These are phyloP conservation scores for Colletotrichum chrysophilum DNA, from an alignment of 2,329 filamentous ascomycete species.

Conservation along the genomic window DNA sequence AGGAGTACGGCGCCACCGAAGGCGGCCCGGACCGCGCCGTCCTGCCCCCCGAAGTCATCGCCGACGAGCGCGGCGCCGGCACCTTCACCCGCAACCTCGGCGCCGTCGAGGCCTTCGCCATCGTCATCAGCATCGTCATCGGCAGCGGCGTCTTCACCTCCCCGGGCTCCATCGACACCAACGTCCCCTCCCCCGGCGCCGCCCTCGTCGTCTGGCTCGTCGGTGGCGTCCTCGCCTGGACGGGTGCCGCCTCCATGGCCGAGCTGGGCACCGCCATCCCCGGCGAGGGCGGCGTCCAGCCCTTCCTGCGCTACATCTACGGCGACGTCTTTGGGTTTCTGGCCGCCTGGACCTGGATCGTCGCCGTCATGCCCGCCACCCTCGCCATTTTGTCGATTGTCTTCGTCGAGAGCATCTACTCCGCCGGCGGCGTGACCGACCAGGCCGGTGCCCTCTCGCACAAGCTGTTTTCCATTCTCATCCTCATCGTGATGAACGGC, in stretches of 20 bases:
- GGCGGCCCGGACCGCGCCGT: slow-evolving; percentile 1
- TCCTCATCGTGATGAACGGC: slow-evolving; percentile 50
- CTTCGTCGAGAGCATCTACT: slow-evolving; percentile 65
- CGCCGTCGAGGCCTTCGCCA: slow-evolving; percentile 57
- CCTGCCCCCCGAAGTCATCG: background rate
- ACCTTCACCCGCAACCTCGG: slow-evolving; percentile 51
- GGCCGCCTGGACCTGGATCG: slow-evolving; percentile 69
- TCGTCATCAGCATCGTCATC: slow-evolving; percentile 68
- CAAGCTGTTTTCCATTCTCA: slow-evolving; percentile 55
- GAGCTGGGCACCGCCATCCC: slow-evolving; percentile 69
- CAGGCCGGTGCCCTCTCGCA: slow-evolving; percentile 47
- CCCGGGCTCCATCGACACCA: slow-evolving; percentile 66
- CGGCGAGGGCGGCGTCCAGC: slow-evolving; percentile 67
- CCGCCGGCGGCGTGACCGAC: slow-evolving; percentile 52
- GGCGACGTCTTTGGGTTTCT: slow-evolving; percentile 67
- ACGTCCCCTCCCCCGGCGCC: slow-evolving; percentile 65
- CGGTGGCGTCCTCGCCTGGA: slow-evolving; percentile 68
- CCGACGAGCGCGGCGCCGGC: slow-evolving; percentile 13
- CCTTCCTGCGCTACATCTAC: slow-evolving; percentile 65
- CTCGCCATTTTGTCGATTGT: slow-evolving; percentile 69
- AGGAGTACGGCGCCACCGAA: slow-evolving; percentile 11
- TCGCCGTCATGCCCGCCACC: slow-evolving; percentile 68
- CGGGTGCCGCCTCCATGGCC: slow-evolving; percentile 65
- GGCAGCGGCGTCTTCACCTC: slow-evolving; percentile 71
- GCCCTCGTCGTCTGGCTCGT: slow-evolving; percentile 66